A percentile compares a stretch with the other conserved stretches of the same genome.
Evolutionary conservation across 2,329 filamentous ascomycete genomes (phyloP).

Genomic region (Elsinoe perseae): DNA sequence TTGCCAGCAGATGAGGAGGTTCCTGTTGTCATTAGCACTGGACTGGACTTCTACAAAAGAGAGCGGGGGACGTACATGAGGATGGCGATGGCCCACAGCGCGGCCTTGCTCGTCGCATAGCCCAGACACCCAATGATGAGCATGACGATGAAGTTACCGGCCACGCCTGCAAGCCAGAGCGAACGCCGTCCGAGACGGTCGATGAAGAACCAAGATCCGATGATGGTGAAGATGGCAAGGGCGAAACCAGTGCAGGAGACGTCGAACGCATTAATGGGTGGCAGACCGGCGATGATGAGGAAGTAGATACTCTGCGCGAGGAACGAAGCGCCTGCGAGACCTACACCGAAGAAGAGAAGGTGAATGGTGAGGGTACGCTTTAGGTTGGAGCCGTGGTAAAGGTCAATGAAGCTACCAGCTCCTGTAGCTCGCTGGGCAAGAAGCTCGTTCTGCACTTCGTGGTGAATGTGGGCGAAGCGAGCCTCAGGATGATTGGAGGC

Average conservation of each 20-base stretch:
- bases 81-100: slow-evolving; percentile 18
- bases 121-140: slow-evolving; percentile 42
- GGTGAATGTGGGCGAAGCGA: slow-evolving; percentile 1
- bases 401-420: slow-evolving; percentile 26
- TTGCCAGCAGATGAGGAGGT: slow-evolving; percentile 28
- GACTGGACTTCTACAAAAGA: neutral
- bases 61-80: slow-evolving; percentile 10
- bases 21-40: neutral
- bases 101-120: slow-evolving; percentile 35
- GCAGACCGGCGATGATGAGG: slow-evolving; percentile 22
- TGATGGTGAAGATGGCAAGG: slow-evolving; percentile 1
- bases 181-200: slow-evolving; percentile 35
- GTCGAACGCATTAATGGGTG: neutral
- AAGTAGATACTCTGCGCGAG: slow-evolving; percentile 32
- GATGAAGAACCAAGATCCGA: slow-evolving; percentile 35
- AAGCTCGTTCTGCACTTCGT: neutral
- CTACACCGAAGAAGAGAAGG: slow-evolving; percentile 31
- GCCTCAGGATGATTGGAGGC: neutral
- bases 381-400: slow-evolving; percentile 30
- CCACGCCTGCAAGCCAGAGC: slow-evolving; percentile 32
- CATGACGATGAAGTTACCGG: slow-evolving; percentile 38
- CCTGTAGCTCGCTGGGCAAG: neutral
- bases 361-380: slow-evolving; percentile 26
- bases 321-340: slow-evolving; percentile 26
- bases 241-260: neutral